phyloP scores from a whole-genome alignment of 805 yeast species.

The Kluyveromyces aestuarii region DNA sequence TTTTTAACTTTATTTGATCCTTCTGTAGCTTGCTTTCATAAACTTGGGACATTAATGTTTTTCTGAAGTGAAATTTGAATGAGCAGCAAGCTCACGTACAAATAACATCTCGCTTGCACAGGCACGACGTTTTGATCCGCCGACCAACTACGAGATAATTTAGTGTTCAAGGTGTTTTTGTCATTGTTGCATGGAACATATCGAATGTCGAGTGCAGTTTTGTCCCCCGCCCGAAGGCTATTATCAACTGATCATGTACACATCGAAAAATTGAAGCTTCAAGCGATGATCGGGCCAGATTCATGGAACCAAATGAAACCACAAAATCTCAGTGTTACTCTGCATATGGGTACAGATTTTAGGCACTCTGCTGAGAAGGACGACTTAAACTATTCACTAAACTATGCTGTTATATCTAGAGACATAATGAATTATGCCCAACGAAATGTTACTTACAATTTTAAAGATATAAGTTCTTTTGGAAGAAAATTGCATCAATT shows the following conservation, averaged over 20 bases:
- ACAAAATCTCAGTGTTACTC: conserved; percentile 56
- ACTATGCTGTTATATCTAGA: conserved; percentile 78
- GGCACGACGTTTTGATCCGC: not conserved
- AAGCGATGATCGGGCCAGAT: conserved; percentile 62
- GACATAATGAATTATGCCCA: conserved; percentile 44
- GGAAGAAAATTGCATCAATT: conserved; percentile 40
- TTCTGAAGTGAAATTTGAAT: not conserved
- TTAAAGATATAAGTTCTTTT: conserved; percentile 29
- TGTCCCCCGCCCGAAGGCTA: not conserved
- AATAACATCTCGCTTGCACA: no score
- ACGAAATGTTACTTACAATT: conserved; percentile 29
- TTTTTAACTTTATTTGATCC: not conserved
- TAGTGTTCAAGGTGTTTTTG: not conserved
- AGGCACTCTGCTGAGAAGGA: conserved; percentile 69
- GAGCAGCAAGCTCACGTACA: not conserved
- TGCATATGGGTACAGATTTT: conserved; percentile 58
- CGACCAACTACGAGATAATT: not conserved
- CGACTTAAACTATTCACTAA: conserved; percentile 72
- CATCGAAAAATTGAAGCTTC: conserved; percentile 49
- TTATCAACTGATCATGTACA: conserved; percentile 23
- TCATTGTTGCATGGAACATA: not conserved
- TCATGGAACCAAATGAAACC: conserved; percentile 62
- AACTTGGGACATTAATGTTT: not conserved
- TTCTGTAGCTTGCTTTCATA: no score
- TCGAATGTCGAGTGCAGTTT: not conserved